Evolutionary conservation across 2,329 filamentous ascomycete genomes (phyloP), one percentile per base, ranked within the genome.

Genomic region (Cryphonectria carpinicola): DNA sequence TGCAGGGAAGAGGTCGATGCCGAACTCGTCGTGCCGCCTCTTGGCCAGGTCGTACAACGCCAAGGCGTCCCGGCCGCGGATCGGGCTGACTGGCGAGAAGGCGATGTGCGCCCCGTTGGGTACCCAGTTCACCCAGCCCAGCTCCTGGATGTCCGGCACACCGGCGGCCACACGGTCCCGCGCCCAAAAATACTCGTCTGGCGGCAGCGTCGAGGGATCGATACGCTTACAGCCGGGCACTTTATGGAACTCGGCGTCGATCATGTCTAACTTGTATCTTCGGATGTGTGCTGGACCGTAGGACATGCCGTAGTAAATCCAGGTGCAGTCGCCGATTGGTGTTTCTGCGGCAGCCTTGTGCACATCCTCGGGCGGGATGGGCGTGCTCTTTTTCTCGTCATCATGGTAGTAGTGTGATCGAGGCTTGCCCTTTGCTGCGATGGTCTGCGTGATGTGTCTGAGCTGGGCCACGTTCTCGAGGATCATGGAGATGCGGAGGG

Each of bases 381-480:
- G 84, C 75, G 7, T 82, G 72, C 52, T 70, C 56, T 77, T 49
- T 19, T 49, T 10, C 17, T 49, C 17, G 19, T 62, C 35, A 39
- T 35, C 78, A 7, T 74, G 63, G 69, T 78, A 81, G 72, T 76
- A 80, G 5, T 74, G 73, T 22, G 76, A 78, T 46, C 82, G 78
- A 28, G 80, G 80, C 43, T 76, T 75, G 43, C 81, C 81, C 43
- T 73, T 73, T 32, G 78, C 77, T 1, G 81, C 81, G 28, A 83
- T 73, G 41, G 75, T 75, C 73, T 81, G 79, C 32, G 77, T 78
- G 43, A 85, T 79, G 70, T 84, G 81, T 0, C 84, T 78, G 35
- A 86, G 76, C 43, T 81, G 82, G 1, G 84, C 83, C 0, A 84
- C 83, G 69, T 86, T 86, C 60, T 84, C 82, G 8, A 86, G 74